Conservation (phyloP, 2,329 filamentous ascomycete genomes). For the Talaromyces marneffei region DNA sequence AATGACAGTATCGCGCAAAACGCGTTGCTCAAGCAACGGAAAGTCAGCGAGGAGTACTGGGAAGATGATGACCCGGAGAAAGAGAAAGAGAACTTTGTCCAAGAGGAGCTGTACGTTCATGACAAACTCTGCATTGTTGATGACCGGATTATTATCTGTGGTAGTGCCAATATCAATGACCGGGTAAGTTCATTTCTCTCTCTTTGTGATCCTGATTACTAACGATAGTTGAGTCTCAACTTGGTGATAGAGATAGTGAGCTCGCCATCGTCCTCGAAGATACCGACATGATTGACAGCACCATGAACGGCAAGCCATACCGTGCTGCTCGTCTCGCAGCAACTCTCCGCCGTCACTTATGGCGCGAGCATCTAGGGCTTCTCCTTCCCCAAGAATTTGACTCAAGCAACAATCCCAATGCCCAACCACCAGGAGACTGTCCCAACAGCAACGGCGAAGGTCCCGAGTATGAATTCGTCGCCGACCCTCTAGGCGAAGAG, state of each 20-base stretch:
- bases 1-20: constrained; percentile 64
- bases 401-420: constrained; percentile 64
- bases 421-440: constrained; percentile 63
- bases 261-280: constrained; percentile 88
- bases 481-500: constrained; percentile 55
- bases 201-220: not conserved
- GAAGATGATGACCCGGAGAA: constrained; percentile 71
- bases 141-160: constrained; percentile 73
- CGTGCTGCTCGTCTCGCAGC: constrained; percentile 69
- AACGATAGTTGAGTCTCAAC: constrained; percentile 59
- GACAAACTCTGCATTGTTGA: constrained; percentile 80
- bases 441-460: constrained; percentile 70
- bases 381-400: constrained; percentile 61
- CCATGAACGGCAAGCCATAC: constrained; percentile 68
- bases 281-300: constrained; percentile 60
- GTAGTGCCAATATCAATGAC: constrained; percentile 65
- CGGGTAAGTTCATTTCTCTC: constrained; percentile 37
- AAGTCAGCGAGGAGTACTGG: constrained; percentile 57
- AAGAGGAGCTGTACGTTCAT: constrained; percentile 95
- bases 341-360: constrained; percentile 76
- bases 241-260: constrained; percentile 79
- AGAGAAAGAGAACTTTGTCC: constrained; percentile 83
- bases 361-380: constrained; percentile 85
- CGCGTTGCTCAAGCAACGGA: constrained; percentile 67
- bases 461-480: constrained; percentile 59